Conservation (phyloP, 495 filamentous ascomycete genomes). For the Cercophora sp. region DNA sequence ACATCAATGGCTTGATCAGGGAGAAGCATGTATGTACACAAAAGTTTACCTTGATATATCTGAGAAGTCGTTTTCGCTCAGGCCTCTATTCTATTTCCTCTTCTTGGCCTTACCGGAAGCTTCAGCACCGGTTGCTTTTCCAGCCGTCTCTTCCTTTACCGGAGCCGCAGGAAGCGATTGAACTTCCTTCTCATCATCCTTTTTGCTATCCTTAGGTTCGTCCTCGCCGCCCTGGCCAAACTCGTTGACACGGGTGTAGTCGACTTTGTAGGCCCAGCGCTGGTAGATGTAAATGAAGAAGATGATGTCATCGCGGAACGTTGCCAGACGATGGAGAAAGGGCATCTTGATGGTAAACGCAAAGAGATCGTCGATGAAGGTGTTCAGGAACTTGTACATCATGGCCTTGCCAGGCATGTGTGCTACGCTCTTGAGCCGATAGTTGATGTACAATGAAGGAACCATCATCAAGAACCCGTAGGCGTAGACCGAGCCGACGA, state of each 20-base stretch:
- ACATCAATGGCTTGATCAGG: neutral
- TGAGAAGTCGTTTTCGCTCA: neutral
- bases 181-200: slow-evolving; percentile 27
- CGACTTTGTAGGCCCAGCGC: slow-evolving; percentile 85
- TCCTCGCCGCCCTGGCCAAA: slow-evolving; percentile 96
- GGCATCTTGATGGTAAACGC: slow-evolving; percentile 99
- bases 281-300: slow-evolving; percentile 99
- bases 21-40: neutral
- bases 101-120: slow-evolving; percentile 45
- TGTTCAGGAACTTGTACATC: slow-evolving; percentile 94
- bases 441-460: slow-evolving; percentile 96
- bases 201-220: slow-evolving; percentile 55
- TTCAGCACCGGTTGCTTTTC: slow-evolving; percentile 40
- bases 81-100: slow-evolving; percentile 37
- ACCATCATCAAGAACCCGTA: slow-evolving; percentile 99
- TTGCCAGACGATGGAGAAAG: slow-evolving; percentile 88
- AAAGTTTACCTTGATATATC: neutral
- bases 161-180: slow-evolving; percentile 20
- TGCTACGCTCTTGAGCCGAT: slow-evolving; percentile 90
- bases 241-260: slow-evolving; percentile 91
- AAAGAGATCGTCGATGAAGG: slow-evolving; percentile 68
- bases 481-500: slow-evolving; percentile 94
- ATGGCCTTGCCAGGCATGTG: slow-evolving; percentile 96
- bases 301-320: slow-evolving; percentile 90
- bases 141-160: neutral